These are phyloP conservation scores for Calophaca sinica DNA, from an alignment of 306 rosid genomes.

Conservation along the genomic window DNA sequence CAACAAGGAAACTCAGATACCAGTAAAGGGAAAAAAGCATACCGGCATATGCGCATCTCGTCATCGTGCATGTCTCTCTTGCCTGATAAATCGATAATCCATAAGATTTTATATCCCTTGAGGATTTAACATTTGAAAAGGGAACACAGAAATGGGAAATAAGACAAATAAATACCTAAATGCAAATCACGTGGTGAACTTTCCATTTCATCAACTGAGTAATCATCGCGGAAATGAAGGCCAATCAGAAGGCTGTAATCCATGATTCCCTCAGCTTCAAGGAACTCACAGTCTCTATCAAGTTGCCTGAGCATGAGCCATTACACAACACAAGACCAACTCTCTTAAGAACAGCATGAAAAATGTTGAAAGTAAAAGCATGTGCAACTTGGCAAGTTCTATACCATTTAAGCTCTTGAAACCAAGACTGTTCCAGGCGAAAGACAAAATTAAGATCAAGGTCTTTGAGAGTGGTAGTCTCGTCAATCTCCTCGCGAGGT, in stretches of 20 bases:
- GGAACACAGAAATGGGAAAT: not conserved
- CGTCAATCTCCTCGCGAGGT: slow-evolving; percentile 60
- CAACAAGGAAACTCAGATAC: not conserved
- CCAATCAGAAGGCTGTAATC: slow-evolving; percentile 71
- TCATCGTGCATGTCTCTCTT: slow-evolving; percentile 49
- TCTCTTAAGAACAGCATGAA: not conserved
- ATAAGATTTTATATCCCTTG: slow-evolving; percentile 24
- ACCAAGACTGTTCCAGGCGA: slow-evolving; percentile 62
- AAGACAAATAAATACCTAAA: slow-evolving; percentile 42
- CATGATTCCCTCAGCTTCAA: slow-evolving; percentile 70
- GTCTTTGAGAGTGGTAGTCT: slow-evolving; percentile 68
- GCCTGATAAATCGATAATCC: slow-evolving; percentile 46
- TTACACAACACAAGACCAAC: slow-evolving; percentile 34
- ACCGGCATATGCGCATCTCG: slow-evolving; percentile 55
- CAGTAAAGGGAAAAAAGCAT: slow-evolving; percentile 34
- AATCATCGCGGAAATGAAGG: slow-evolving; percentile 60
- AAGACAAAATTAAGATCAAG: slow-evolving; percentile 66
- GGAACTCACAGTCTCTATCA: slow-evolving; percentile 65
- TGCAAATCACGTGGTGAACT: slow-evolving; percentile 40
- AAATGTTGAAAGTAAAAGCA: not conserved
- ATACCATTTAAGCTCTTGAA: slow-evolving; percentile 65
- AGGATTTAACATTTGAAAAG: slow-evolving; percentile 32
- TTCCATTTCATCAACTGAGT: slow-evolving; percentile 51
- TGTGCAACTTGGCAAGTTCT: not conserved
- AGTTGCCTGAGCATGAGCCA: slow-evolving; percentile 62